A percentile compares a stretch with the other conserved stretches of the same genome.
phyloP scores from a whole-genome alignment of 805 yeast genomes.

The Starmerella geochares region DNA sequence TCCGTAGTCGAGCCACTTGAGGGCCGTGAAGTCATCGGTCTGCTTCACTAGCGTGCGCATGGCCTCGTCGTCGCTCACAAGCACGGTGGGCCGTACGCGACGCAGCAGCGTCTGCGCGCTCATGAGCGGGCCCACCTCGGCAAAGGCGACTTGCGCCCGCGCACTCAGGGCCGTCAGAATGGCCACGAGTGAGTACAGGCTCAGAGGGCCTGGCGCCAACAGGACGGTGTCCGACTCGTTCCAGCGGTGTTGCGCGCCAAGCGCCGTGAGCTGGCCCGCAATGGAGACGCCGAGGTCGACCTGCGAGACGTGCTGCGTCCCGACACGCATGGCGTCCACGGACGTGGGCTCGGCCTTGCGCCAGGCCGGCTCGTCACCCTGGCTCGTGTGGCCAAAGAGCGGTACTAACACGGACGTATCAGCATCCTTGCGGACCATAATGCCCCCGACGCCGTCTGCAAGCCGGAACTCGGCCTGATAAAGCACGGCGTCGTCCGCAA shows the following conservation, averaged over 20 bases:
- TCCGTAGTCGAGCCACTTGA: conserved; percentile 17
- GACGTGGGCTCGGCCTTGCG: background rate
- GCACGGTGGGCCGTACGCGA: conserved; percentile 26
- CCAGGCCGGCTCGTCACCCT: background rate
- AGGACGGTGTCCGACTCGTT: conserved; percentile 28
- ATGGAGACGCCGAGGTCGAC: conserved; percentile 30
- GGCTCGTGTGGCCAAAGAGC: conserved; percentile 6
- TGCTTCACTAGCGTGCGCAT: conserved; percentile 26
- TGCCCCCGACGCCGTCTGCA: conserved; percentile 13
- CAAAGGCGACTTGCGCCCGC: conserved; percentile 19
- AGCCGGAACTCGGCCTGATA: conserved; percentile 11
- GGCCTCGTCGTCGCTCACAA: conserved; percentile 29
- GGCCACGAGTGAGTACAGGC: conserved; percentile 26
- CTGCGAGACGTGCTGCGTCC: conserved; percentile 15
- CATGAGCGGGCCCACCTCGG: conserved; percentile 20
- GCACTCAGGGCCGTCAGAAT: conserved; percentile 31
- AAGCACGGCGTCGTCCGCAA: conserved; percentile 3
- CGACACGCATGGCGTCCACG: conserved; percentile 6
- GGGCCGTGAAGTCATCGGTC: conserved; percentile 23
- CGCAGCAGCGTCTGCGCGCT: conserved; percentile 24
- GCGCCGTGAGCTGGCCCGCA: conserved; percentile 32
- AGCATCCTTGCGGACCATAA: conserved; percentile 7
- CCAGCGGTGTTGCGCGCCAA: conserved; percentile 30
- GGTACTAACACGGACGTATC: conserved; percentile 12
- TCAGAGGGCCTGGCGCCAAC: conserved; percentile 27